A percentile compares a stretch with the other conserved stretches of the same genome.
phyloP scores from a whole-genome alignment of 345 rosid genomes.

The Theobroma cacao region DNA sequence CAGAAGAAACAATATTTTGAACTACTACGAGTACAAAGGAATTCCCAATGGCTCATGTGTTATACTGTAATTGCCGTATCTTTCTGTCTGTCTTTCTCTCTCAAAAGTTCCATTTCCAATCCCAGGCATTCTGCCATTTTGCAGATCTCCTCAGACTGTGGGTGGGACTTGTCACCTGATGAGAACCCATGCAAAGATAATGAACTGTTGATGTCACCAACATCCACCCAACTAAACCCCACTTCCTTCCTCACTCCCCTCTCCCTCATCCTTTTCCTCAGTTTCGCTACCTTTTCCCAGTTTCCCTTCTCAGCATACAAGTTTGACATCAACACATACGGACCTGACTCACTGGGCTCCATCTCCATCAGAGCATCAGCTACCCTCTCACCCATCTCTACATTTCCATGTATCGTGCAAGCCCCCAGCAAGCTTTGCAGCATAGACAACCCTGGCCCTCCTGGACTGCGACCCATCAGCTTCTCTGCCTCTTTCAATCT shows the following conservation, averaged over 20 bases:
- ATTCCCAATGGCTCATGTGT: background rate
- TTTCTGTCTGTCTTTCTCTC: conserved; percentile 16
- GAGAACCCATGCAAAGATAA: conserved; percentile 63
- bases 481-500: conserved; percentile 69
- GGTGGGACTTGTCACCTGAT: conserved; percentile 73
- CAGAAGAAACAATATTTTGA: background rate
- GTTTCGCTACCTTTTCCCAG: conserved; percentile 70
- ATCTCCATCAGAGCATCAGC: conserved; percentile 52
- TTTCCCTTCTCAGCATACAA: conserved; percentile 75
- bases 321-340: conserved; percentile 81
- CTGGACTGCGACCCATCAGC: conserved; percentile 53
- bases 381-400: conserved; percentile 65
- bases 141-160: conserved; percentile 49
- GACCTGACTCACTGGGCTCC: conserved; percentile 67
- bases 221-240: conserved; percentile 86
- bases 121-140: conserved; percentile 55
- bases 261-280: conserved; percentile 68
- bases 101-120: conserved; percentile 51
- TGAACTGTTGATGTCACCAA: conserved; percentile 41
- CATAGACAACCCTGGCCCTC: conserved; percentile 64
- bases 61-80: background rate
- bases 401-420: conserved; percentile 67
- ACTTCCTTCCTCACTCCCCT: conserved; percentile 77
- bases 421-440: conserved; percentile 86
- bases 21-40: background rate